Conservation (phyloP, 768 basidiomycete genomes). For the Trichaptum fuscoviolaceum region DNA sequence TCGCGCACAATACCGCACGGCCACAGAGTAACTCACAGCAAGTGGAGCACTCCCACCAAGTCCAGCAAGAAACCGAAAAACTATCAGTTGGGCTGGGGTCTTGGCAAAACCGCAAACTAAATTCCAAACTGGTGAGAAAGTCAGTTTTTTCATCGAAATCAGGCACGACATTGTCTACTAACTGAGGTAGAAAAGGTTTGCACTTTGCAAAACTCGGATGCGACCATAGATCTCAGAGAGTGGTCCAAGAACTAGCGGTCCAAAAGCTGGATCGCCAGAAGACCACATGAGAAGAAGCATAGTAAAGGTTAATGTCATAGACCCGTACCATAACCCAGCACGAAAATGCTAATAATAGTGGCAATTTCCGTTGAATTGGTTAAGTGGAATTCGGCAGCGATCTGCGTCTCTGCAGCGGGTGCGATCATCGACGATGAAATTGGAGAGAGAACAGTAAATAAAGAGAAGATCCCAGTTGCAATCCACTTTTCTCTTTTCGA, state of each 20-base stretch:
- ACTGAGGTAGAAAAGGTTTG: conserved; percentile 35
- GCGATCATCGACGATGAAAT: conserved; percentile 7
- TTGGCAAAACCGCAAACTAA: conserved; percentile 56
- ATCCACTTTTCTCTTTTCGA: conserved; percentile 1
- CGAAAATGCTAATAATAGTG: neutral
- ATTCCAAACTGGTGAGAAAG: conserved; percentile 44
- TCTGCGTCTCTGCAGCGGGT: conserved; percentile 5
- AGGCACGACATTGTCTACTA: conserved; percentile 24
- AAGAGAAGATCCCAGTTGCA: neutral
- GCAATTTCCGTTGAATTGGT: conserved; percentile 5
- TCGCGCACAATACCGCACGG: neutral
- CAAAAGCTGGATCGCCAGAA: conserved; percentile 18
- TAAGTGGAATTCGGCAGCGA: conserved; percentile 5
- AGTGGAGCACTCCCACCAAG: conserved; percentile 71
- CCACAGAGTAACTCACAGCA: conserved; percentile 28
- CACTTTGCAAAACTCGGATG: conserved; percentile 30
- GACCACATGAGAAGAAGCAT: neutral
- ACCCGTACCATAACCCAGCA: conserved; percentile 1
- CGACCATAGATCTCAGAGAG: conserved; percentile 36
- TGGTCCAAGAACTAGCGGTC: conserved; percentile 25
- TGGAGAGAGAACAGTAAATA: conserved; percentile 7
- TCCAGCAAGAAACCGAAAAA: conserved; percentile 64
- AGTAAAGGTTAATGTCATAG: neutral
- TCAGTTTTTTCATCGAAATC: conserved; percentile 16
- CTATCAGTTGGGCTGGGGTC: conserved; percentile 52